phyloP scores from a whole-genome alignment of 192 early-diverging fungal species.

The Coemansia sp. region DNA sequence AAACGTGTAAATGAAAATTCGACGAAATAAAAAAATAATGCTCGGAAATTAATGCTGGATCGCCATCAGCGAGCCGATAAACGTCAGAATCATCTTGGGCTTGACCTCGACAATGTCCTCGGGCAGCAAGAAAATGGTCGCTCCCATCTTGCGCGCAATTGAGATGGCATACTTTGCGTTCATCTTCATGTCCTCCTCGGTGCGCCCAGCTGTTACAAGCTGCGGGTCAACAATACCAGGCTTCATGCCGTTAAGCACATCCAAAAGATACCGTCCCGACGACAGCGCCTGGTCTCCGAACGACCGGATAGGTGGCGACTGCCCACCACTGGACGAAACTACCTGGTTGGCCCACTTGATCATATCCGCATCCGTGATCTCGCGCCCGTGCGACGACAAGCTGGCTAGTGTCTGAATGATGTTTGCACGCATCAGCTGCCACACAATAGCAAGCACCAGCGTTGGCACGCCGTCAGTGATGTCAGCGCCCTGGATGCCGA shows the following conservation, averaged over 20 bases:
- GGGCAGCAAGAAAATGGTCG: constrained; percentile 96
- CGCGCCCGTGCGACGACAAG: constrained; percentile 74
- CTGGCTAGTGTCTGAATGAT: constrained; percentile 90
- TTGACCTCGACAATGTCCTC: constrained; percentile 99
- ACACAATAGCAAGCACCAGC: constrained; percentile 87
- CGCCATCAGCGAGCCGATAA: constrained; percentile 93
- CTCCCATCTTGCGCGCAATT: constrained; percentile 97
- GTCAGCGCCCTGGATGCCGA: constrained; percentile 94
- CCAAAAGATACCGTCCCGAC: constrained; percentile 82
- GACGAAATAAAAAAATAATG: constrained; percentile 3
- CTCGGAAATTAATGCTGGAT: constrained; percentile 48
- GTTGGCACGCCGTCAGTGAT: constrained; percentile 88
- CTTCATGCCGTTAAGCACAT: constrained; percentile 90
- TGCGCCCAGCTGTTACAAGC: constrained; percentile 68
- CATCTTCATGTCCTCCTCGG: constrained; percentile 82
- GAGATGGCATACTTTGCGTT: constrained; percentile 98
- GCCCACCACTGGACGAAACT: constrained; percentile 57
- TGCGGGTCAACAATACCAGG: constrained; percentile 89
- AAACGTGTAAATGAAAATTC: too few relatives aligned
- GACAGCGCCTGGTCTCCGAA: constrained; percentile 85
- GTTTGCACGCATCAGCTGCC: constrained; percentile 99
- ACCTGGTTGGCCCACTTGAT: constrained; percentile 92
- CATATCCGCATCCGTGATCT: constrained; percentile 92
- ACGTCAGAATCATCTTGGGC: constrained; percentile 94
- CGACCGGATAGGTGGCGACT: constrained; percentile 61